Conservation (phyloP, 257 asterid species). For the Vinca minor region DNA sequence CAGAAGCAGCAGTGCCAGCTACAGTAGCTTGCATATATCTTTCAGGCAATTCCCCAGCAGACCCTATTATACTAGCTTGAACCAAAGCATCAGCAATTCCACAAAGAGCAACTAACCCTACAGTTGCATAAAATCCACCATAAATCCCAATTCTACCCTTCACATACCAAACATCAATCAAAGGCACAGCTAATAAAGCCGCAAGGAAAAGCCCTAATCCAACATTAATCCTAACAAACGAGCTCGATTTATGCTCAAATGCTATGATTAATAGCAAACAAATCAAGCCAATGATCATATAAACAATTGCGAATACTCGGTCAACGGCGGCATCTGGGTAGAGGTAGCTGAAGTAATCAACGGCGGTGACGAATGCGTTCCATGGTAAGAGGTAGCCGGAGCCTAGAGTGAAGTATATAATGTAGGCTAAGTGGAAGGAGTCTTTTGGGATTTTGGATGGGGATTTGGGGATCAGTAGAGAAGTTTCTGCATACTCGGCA, state of each 20-base stretch:
- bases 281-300: constrained; percentile 52
- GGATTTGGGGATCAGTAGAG: constrained; percentile 21
- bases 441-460: constrained; percentile 52
- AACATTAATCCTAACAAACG: constrained; percentile 48
- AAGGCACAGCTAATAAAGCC: constrained; percentile 58
- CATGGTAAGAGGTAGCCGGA: constrained; percentile 78
- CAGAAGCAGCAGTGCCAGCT: constrained; percentile 92
- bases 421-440: constrained; percentile 67
- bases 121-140: constrained; percentile 55
- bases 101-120: constrained; percentile 44
- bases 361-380: constrained; percentile 98
- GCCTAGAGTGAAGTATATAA: constrained; percentile 73
- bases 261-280: constrained; percentile 42
- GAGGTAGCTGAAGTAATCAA: constrained; percentile 77
- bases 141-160: constrained; percentile 63
- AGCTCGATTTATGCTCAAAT: constrained; percentile 48
- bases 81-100: constrained; percentile 85
- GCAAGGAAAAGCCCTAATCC: constrained; percentile 50
- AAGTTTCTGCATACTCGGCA: constrained; percentile 40
- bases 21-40: too few species aligned
- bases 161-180: constrained; percentile 58
- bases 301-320: constrained; percentile 57
- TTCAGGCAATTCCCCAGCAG: constrained; percentile 91
- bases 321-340: constrained; percentile 74
- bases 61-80: constrained; percentile 78